These are phyloP conservation scores for Xylaria cubensis DNA, from an alignment of 495 filamentous ascomycete species.

Conservation along the genomic window DNA sequence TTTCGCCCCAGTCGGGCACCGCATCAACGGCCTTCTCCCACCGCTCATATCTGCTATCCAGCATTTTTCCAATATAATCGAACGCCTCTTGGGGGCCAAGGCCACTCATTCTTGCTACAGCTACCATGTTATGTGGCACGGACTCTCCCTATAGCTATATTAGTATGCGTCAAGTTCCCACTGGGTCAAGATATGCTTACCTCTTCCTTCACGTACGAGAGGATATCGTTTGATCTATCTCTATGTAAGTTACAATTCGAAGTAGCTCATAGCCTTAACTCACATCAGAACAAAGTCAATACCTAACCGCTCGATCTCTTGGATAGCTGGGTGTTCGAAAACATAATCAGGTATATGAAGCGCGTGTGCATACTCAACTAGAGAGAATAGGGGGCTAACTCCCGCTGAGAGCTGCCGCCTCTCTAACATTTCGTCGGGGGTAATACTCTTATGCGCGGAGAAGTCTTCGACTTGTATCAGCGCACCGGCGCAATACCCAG, in stretches of 20 bases:
- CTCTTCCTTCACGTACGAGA: conserved; percentile 19
- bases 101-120: conserved; percentile 38
- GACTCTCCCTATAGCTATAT: conserved; percentile 35
- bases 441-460: conserved; percentile 26
- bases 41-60: conserved; percentile 38
- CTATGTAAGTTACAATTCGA: not conserved
- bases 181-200: conserved; percentile 1
- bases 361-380: conserved; percentile 44
- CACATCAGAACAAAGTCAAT: conserved; percentile 43
- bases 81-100: conserved; percentile 43
- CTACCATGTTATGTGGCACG: conserved; percentile 45
- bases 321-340: conserved; percentile 38
- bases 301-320: conserved; percentile 42
- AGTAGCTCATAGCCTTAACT: not conserved
- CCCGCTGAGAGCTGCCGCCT: conserved; percentile 38
- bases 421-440: conserved; percentile 37
- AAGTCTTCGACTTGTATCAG: conserved; percentile 37
- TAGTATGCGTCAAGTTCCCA: not conserved
- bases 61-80: conserved; percentile 36
- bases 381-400: conserved; percentile 41
- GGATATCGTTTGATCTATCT: conserved; percentile 5
- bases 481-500: conserved; percentile 38
- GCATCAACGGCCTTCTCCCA: conserved; percentile 44
- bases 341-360: conserved; percentile 42
- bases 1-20: conserved; percentile 43